Base-by-base conservation (phyloP, 352 stramenopile species). In the Phytophthora tentaculata region DNA sequence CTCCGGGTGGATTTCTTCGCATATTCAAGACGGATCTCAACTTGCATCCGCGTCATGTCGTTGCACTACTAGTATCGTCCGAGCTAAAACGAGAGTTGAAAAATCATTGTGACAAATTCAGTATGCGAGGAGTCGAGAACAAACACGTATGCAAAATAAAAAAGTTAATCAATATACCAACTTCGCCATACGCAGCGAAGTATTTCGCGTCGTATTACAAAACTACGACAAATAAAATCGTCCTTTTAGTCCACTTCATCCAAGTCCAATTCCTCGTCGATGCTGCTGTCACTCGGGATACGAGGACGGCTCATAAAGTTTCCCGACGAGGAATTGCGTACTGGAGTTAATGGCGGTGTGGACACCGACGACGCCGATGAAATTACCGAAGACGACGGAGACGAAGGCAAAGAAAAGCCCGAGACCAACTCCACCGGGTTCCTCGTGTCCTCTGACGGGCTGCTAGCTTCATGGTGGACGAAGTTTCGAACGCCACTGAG, bases 201-300 rank as follows among this genome's bases (percentile, higher is more conserved):
- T 54, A 57, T 67, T 62, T 71, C 22, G 39, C 53, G 51, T n/a
- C 56, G 17, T 55, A 29, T 29, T 28, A 19, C 35, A 43, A 35
- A 64, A 43, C 52, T 55, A 51, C 61, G 44, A 28, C 37, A 58
- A 32, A 61, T 29, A 29, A 58, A 49, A 22, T 37, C 28, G 17
- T n/a, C 22, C 9, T 32, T 63, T 81, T 58, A 93, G 56, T 93
- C 85, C 32, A 93, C 71, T 60, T 83, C 75, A 26, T 93, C 81
- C 73, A 93, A 70, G 35, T 93, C 80, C 68, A 93, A 74, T 22
- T 88, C 84, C 65, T 90, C 82, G 28, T 83, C 71, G 37, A 82
- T 73, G 56, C 73, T 84, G 64, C 76, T 88, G 41, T 84, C 67
- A 49, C 72, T 77, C 20, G 35, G 41, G 16, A 41, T 67, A 35